Evolutionary conservation across 352 stramenopile species (phyloP).

Genomic region (Phytophthora sansomeana): DNA sequence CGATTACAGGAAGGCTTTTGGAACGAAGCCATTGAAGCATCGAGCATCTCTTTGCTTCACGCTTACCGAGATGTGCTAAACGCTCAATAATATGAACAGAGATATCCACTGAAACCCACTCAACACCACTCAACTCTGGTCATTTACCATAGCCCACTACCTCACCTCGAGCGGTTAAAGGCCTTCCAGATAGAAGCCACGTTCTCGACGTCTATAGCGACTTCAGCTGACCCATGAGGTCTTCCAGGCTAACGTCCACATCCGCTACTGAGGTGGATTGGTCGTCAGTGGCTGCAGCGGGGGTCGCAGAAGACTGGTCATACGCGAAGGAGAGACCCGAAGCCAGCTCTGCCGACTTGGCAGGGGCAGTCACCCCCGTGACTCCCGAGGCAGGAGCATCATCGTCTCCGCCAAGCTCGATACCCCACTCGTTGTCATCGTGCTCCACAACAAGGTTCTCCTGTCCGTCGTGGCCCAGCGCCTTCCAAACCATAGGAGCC

Average conservation of each 20-base stretch:
- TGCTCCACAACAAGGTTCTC: conserved; percentile 63
- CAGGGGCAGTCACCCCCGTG: conserved; percentile 1
- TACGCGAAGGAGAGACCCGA: conserved; percentile 75
- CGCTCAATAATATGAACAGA: conserved; percentile 26
- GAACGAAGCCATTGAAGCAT: conserved; percentile 39
- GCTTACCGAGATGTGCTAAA: conserved; percentile 51
- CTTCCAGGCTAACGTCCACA: conserved; percentile 71
- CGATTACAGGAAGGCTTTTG: conserved; percentile 56
- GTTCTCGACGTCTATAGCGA: conserved; percentile 50
- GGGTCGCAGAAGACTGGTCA: conserved; percentile 36
- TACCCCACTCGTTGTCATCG: conserved; percentile 90
- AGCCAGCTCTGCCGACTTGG: conserved; percentile 38
- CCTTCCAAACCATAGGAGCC: conserved; percentile 79
- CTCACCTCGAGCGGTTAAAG: background rate
- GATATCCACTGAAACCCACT: conserved; percentile 1
- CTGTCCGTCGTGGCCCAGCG: conserved; percentile 61
- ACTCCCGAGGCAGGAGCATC: conserved; percentile 11
- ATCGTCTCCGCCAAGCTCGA: conserved; percentile 63
- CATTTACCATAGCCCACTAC: conserved; percentile 27
- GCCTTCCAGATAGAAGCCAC: background rate
- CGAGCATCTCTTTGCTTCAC: conserved; percentile 51
- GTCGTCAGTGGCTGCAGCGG: conserved; percentile 20
- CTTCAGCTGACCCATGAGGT: conserved; percentile 85
- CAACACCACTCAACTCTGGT: conserved; percentile 13
- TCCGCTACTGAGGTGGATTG: conserved; percentile 35